Evolutionary conservation across 1,284 basidiomycete species (phyloP), one percentile per base, ranked within the genome.

Genomic region (Afroboletus lepidellus): DNA sequence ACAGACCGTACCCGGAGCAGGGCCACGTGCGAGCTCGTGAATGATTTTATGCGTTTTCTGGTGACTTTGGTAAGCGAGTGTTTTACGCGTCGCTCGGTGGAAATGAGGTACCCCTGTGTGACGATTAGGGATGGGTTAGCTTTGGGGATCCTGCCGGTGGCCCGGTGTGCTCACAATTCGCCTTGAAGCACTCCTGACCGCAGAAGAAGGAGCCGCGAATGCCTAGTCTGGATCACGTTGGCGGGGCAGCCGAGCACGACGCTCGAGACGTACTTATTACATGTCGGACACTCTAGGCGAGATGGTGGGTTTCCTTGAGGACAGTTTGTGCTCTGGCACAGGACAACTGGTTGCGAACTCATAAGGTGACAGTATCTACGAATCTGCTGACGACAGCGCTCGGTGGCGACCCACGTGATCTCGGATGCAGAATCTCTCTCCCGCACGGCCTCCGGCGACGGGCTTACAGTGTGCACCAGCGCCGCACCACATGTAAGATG

Each of bases 131-230:
- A 50, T 32, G 23, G 48, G 39, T 59, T 5, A 56, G 41, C 16
- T 5, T 30, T 21, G 13, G 3, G 8, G 20, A 21, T 4, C n/a
- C n/a, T n/a, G n/a, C n/a, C n/a, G 43, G 9, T 21, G 33, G n/a
- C 11, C 30, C 16, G 41, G 34, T 15, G 21, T 76, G 29, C 87
- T 74, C 68, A 91, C 90, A 92, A 66, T 79, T 84, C 43, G 82
- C 76, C 68, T 92, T 93, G 78, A 93, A 92, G 72, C 90, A 93
- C 53, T 88, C 86, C 65, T 93, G 90, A 15, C 82, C 81, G 57
- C 90, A 93, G 70, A 91, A 93, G 67, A 87, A 89, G 27, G 89
- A 92, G 15, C 89, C 89, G 53, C 78, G 78, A 61, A 92, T 87
- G 46, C 87, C 88, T 36, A 92, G 76, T 69, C 89, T 92, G 57